Evolutionary conservation across 140 eudicot genomes (phyloP), one percentile per base, ranked within the genome.

Genomic region (Oenanthe javanica): DNA sequence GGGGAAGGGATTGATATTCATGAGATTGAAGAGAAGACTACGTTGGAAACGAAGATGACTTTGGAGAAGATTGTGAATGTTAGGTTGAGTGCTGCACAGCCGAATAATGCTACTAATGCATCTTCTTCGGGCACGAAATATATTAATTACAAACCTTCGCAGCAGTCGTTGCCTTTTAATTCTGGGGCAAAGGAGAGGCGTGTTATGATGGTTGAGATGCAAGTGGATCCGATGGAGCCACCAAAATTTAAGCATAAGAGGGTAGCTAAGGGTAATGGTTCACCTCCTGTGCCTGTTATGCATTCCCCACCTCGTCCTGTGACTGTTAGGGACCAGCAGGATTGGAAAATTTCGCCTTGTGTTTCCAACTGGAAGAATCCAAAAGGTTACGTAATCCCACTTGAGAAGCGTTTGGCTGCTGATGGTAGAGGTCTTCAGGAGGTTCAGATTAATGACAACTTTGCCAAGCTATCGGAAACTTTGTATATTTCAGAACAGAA

Each of bases 261-360:
- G 43, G 96, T 93, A 57, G 97, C 96, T 0, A 93, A 86, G 82
- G 97, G 93, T 19, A 85, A 88, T 19, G 97, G 98, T 36, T 93
- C 96, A 4, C 98, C 96, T 9, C 98, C 97, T n/a, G 97, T 89
- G 6, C 97, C 98, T 0, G 90, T 93, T 2, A 91, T 93, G 98
- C 97, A 91, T 72, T 93, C 98, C 36, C 97, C 97, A 1, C 97
- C 98, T 11, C 93, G 97, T 15, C 93, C 93, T 8, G 96, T 91
- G 43, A 93, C 98, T 1, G 97, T 88, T 23, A 87, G 91, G 79
- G 98, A 93, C 76, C 98, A 91, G 76, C 89, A 91, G 77, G 96
- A 91, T 52, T 91, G 98, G 98, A 93, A 91, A 72, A 91, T 93
- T 45, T 96, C 97, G 0, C 98, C 98, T 0, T 93, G 98, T 47